Percentiles rank a stretch among this genome's conserved stretches.
These are phyloP conservation scores for Geotrichum phurueaensis DNA, from an alignment of 1,139 yeast genomes.

Conservation along the genomic window DNA sequence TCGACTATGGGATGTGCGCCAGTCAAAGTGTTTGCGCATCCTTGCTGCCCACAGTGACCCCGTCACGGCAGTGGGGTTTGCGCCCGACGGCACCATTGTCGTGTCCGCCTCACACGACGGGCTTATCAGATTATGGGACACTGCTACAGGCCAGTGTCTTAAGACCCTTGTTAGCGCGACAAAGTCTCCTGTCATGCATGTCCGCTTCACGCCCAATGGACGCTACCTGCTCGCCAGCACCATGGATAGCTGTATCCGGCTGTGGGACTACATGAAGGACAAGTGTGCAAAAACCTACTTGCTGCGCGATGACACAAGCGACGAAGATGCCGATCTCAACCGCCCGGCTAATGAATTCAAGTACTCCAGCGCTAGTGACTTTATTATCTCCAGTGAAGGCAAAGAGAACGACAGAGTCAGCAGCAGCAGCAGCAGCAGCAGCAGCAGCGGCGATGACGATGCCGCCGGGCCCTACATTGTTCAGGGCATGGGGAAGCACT, in stretches of 20 bases:
- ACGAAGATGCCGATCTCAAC: slow-evolving; percentile 13
- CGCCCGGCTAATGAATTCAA: slow-evolving; percentile 38
- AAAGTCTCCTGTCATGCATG: slow-evolving; percentile 51
- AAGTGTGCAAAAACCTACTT: slow-evolving; percentile 36
- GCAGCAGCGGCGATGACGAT: too few species aligned
- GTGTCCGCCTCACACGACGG: slow-evolving; percentile 93
- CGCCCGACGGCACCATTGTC: slow-evolving; percentile 75
- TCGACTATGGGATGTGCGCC: slow-evolving; percentile 77
- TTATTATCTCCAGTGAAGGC: slow-evolving; percentile 26
- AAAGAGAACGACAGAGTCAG: neutral
- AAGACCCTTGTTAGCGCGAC: slow-evolving; percentile 66
- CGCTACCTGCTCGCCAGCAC: slow-evolving; percentile 72
- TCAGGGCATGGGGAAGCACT: slow-evolving; percentile 30
- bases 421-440: too few species aligned
- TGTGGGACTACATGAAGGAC: slow-evolving; percentile 47
- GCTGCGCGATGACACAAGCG: slow-evolving; percentile 20
- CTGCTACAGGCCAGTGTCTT: slow-evolving; percentile 83
- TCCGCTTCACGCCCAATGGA: slow-evolving; percentile 75
- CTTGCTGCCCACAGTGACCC: slow-evolving; percentile 94
- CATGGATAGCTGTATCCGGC: slow-evolving; percentile 71
- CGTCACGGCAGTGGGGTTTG: slow-evolving; percentile 64
- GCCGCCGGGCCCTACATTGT: neutral
- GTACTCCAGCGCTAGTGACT: slow-evolving; percentile 22
- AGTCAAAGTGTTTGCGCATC: slow-evolving; percentile 67
- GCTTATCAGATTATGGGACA: slow-evolving; percentile 75